Evolutionary conservation across 345 rosid species (phyloP).

Genomic region (Rhodomyrtus tomentosa): DNA sequence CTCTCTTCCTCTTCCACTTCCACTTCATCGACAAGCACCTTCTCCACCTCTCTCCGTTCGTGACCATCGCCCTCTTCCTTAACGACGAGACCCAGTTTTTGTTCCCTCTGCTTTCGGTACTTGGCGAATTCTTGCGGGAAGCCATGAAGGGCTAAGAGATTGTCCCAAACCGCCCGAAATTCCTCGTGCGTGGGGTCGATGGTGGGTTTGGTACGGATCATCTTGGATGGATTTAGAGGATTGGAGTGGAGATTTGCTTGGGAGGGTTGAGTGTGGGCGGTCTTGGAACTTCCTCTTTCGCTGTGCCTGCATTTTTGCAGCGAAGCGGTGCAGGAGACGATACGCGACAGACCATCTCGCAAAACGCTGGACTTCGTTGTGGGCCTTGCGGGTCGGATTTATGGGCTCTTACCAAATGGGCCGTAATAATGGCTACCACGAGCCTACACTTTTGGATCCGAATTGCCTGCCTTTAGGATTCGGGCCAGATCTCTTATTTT

Average conservation of each 20-base stretch:
- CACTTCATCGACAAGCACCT: conserved; percentile 5
- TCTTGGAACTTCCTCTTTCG: neutral
- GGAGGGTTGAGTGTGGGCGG: conserved; percentile 2
- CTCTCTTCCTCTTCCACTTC: conserved; percentile 31
- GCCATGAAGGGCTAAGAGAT: conserved; percentile 42
- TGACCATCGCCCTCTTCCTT: neutral
- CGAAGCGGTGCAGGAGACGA: neutral
- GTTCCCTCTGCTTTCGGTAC: conserved; percentile 44
- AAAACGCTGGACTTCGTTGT: neutral
- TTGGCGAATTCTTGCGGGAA: conserved; percentile 46
- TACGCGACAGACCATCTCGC: neutral
- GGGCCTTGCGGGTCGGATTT: neutral
- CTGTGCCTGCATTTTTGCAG: neutral
- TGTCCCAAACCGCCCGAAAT: conserved; percentile 42
- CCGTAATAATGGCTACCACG: neutral
- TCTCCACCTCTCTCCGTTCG: neutral
- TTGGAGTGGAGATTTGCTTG: neutral
- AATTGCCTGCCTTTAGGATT: too few relatives aligned
- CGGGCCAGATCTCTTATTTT: too few relatives aligned
- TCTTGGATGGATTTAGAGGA: neutral
- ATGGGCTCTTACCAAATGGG: neutral
- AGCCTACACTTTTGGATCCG: neutral
- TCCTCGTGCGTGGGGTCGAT: conserved; percentile 36
- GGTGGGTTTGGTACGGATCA: conserved; percentile 37
- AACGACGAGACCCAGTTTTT: neutral